phyloP scores from a whole-genome alignment of 2,329 filamentous ascomycete species.

The Ophiostoma triangulosporum region DNA sequence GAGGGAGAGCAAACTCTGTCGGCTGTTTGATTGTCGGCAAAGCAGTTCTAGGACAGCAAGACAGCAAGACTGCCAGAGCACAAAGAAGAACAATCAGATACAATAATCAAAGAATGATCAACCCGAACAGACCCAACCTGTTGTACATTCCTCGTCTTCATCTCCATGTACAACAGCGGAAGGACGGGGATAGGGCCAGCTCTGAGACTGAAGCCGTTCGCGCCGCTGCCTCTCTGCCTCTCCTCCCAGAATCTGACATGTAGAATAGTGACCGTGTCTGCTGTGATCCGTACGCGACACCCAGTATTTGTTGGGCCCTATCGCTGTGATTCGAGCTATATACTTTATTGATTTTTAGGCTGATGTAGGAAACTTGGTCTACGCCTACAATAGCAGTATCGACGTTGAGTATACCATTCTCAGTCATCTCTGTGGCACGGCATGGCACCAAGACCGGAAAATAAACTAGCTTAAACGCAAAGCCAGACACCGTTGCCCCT shows the following conservation, averaged over 20 bases:
- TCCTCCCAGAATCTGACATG: background rate
- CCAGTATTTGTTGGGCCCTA: background rate
- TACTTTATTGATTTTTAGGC: no score
- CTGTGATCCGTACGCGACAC: constrained; percentile 2
- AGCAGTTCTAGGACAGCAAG: background rate
- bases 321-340: no score
- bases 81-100: no score
- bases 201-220: background rate
- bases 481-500: background rate
- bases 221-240: background rate
- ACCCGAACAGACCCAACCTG: no score
- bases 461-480: constrained; percentile 3
- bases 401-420: background rate
- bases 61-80: background rate
- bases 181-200: background rate
- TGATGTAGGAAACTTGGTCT: no score
- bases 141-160: background rate
- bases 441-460: constrained; percentile 7
- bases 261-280: constrained; percentile 3
- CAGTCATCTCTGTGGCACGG: constrained; percentile 4
- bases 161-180: background rate
- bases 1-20: background rate
- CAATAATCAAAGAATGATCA: no score
- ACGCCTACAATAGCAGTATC: no score
- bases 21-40: no score